A percentile compares a stretch with the other conserved stretches of the same genome.
Conservation (phyloP, 169 alveolate genomes). For the Plasmodium yoelii region DNA sequence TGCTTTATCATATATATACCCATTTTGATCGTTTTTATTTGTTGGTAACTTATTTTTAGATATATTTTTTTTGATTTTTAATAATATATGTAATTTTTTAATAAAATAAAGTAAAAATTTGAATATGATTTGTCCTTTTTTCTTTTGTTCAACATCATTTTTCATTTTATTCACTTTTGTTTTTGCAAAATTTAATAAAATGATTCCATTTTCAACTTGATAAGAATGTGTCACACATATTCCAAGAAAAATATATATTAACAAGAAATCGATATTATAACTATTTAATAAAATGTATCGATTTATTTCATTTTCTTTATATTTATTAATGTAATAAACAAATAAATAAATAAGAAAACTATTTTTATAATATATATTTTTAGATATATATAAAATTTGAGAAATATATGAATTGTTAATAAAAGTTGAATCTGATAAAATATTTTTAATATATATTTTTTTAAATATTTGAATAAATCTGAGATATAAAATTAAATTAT, state of each 20-base stretch:
- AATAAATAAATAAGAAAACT: constrained; percentile 20
- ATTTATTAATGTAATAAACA: constrained; percentile 12
- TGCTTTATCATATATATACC: too few species aligned
- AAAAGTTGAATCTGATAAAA: too few species aligned
- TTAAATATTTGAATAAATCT: constrained; percentile 12
- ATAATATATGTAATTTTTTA: constrained; percentile 20
- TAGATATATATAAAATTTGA: too few species aligned
- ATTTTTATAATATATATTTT: not conserved
- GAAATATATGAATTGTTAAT: too few species aligned
- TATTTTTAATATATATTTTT: not conserved
- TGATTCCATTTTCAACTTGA: constrained; percentile 15
- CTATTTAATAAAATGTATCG: constrained; percentile 17
- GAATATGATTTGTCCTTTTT: not conserved
- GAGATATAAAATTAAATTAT: constrained; percentile 27
- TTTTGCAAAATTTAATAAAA: constrained; percentile 21
- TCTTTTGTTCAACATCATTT: not conserved
- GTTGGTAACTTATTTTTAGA: not conserved
- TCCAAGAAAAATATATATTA: constrained; percentile 18
- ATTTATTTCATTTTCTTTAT: constrained; percentile 41
- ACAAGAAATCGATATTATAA: constrained; percentile 6
- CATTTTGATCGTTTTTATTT: too few species aligned
- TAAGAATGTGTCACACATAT: constrained; percentile 32
- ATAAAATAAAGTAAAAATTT: constrained; percentile 39
- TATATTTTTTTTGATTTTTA: constrained; percentile 21
- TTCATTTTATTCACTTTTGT: not conserved